A percentile compares a stretch with the other conserved stretches of the same genome.
phyloP scores from a whole-genome alignment of 768 basidiomycete species.

The Megacollybia marginata region DNA sequence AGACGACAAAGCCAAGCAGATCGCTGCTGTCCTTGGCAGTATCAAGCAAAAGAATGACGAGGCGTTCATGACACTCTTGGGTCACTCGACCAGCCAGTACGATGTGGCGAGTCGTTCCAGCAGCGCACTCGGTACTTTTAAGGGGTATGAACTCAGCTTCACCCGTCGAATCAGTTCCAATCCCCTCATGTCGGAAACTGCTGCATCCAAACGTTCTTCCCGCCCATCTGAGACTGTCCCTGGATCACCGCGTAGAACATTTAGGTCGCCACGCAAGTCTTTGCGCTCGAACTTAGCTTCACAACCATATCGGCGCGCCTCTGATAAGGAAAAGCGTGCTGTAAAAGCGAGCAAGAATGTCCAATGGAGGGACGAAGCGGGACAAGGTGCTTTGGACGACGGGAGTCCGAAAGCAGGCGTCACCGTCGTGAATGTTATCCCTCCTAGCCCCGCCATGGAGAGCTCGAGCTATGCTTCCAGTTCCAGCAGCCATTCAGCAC shows the following conservation, averaged over 20 bases:
- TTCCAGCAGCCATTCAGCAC: conserved; percentile 18
- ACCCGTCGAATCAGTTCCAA: conserved; percentile 43
- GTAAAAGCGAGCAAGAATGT: conserved; percentile 63
- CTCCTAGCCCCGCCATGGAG: conserved; percentile 31
- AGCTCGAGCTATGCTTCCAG: conserved; percentile 14
- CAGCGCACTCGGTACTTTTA: conserved; percentile 39
- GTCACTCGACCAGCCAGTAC: conserved; percentile 60
- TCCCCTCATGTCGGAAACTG: conserved; percentile 34
- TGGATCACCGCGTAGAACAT: conserved; percentile 43
- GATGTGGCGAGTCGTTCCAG: conserved; percentile 24
- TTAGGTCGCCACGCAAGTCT: conserved; percentile 65
- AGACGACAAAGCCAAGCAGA: conserved; percentile 35
- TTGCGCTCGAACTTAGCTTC: conserved; percentile 55
- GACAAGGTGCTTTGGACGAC: conserved; percentile 8
- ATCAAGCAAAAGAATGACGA: conserved; percentile 65
- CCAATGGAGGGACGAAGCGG: conserved; percentile 57
- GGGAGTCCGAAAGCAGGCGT: conserved; percentile 11
- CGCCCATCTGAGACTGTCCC: conserved; percentile 39
- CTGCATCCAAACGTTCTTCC: conserved; percentile 21
- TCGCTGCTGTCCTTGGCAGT: conserved; percentile 43
- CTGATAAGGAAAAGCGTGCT: conserved; percentile 55
- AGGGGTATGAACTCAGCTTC: conserved; percentile 42
- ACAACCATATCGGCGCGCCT: conserved; percentile 55
- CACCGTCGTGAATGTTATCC: conserved; percentile 29
- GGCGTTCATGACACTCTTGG: conserved; percentile 58